Conservation (phyloP, 768 basidiomycete genomes). For the Lactarius sp. region DNA sequence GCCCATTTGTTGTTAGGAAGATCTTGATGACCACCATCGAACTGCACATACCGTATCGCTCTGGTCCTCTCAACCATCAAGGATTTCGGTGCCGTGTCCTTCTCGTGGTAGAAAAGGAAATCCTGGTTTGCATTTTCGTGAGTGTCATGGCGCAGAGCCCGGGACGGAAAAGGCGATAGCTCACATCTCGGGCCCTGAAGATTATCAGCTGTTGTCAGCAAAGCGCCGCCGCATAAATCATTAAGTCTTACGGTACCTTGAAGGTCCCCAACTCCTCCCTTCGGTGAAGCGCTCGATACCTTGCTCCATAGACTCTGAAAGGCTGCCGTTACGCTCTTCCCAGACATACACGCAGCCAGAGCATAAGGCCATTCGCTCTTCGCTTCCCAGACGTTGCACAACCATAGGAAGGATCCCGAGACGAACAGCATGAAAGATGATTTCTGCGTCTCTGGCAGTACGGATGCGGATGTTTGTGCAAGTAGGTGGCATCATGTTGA, state of each 20-base stretch:
- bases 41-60: conserved; percentile 27
- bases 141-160: neutral
- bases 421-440: conserved; percentile 38
- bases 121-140: conserved; percentile 28
- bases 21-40: neutral
- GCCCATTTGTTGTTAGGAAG: neutral
- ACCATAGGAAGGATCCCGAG: conserved; percentile 35
- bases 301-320: conserved; percentile 34
- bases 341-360: conserved; percentile 39
- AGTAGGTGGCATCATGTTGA: conserved; percentile 35
- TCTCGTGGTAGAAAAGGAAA: conserved; percentile 40
- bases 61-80: conserved; percentile 28
- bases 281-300: conserved; percentile 39
- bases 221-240: neutral
- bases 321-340: conserved; percentile 35
- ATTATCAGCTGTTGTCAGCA: neutral
- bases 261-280: conserved; percentile 37
- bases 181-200: conserved; percentile 21
- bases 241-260: conserved; percentile 29
- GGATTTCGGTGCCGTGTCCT: conserved; percentile 31
- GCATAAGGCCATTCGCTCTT: conserved; percentile 34
- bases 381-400: conserved; percentile 37
- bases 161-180: conserved; percentile 1
- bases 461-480: conserved; percentile 35
- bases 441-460: conserved; percentile 35